A percentile compares a stretch with the other conserved stretches of the same genome.
These are phyloP conservation scores for Leucocoprinus birnbaumii DNA, from an alignment of 768 basidiomycete species.

Conservation along the genomic window DNA sequence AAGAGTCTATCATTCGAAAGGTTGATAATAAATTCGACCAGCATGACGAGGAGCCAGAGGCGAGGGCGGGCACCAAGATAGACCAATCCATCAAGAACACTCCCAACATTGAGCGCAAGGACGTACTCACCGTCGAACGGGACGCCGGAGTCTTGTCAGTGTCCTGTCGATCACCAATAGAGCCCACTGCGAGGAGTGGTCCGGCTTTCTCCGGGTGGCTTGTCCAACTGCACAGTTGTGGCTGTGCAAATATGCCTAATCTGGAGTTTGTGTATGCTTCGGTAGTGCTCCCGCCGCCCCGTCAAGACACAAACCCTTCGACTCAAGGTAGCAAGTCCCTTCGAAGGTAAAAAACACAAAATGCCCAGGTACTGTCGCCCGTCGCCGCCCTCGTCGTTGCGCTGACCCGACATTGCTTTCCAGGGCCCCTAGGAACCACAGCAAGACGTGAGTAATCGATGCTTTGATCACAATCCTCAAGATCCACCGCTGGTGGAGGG, in stretches of 20 bases:
- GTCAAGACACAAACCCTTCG: conserved; percentile 3
- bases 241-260: conserved; percentile 26
- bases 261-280: too few relatives aligned
- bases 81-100: neutral
- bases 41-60: neutral
- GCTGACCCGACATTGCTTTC: conserved; percentile 22
- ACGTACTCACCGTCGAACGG: conserved; percentile 6
- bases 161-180: conserved; percentile 39
- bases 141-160: conserved; percentile 47
- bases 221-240: conserved; percentile 64
- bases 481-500: conserved; percentile 69
- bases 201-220: conserved; percentile 67
- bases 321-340: conserved; percentile 26
- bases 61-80: conserved; percentile 1
- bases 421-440: conserved; percentile 90
- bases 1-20: conserved; percentile 2
- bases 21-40: neutral
- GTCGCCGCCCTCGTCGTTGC: conserved; percentile 12
- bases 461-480: conserved; percentile 36
- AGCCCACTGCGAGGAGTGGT: conserved; percentile 1
- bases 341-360: conserved; percentile 53
- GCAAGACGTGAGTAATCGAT: conserved; percentile 80
- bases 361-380: conserved; percentile 76
- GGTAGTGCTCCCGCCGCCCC: conserved; percentile 14
- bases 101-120: neutral